These are phyloP conservation scores for Corymbia maculata DNA, from an alignment of 345 rosid species.

Conservation along the genomic window DNA sequence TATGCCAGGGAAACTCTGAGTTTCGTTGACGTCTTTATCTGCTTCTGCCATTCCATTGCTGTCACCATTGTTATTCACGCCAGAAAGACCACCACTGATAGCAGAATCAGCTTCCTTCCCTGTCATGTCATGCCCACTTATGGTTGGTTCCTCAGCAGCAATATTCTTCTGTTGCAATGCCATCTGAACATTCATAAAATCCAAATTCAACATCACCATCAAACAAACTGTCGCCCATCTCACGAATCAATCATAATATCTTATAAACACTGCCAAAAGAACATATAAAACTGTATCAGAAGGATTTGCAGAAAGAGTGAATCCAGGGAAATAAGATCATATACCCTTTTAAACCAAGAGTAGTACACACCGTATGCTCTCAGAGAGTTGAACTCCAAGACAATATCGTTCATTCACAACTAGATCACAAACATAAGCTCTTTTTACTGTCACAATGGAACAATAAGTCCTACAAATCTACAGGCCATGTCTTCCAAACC, in stretches of 20 bases:
- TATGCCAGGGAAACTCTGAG: conserved; percentile 30
- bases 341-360: background rate
- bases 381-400: background rate
- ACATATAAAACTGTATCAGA: background rate
- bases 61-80: conserved; percentile 10
- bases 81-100: conserved; percentile 9
- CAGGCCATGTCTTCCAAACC: background rate
- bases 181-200: conserved; percentile 35
- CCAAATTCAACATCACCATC: background rate
- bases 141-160: conserved; percentile 14
- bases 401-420: background rate
- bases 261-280: background rate
- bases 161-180: conserved; percentile 28
- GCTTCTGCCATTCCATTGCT: conserved; percentile 9
- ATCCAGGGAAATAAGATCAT: background rate
- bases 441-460: background rate
- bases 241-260: background rate
- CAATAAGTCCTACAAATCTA: background rate
- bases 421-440: background rate
- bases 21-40: conserved; percentile 10
- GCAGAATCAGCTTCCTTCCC: conserved; percentile 9
- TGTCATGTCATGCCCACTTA: conserved; percentile 3
- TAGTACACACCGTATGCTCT: background rate
- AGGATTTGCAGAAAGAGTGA: background rate
- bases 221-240: background rate